These are phyloP conservation scores for Hypoxylon rickii DNA, from an alignment of 495 filamentous ascomycete genomes.

Conservation along the genomic window DNA sequence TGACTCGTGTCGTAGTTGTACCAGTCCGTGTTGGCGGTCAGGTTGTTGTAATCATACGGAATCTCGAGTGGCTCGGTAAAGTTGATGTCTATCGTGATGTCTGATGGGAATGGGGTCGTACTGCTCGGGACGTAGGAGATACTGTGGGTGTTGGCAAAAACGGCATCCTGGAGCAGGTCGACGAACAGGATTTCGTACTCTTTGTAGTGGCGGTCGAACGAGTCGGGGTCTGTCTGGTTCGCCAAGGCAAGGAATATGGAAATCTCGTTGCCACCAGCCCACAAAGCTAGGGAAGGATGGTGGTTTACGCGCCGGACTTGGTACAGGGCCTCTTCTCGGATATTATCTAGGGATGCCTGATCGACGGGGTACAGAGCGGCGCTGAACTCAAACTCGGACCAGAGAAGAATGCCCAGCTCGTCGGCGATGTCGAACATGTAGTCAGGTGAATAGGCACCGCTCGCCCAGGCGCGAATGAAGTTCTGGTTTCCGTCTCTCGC, in stretches of 20 bases:
- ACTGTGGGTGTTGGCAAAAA: slow-evolving; percentile 67
- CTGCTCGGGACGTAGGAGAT: slow-evolving; percentile 71
- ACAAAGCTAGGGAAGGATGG: slow-evolving; percentile 69
- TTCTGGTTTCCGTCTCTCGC: slow-evolving; percentile 66
- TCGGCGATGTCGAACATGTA: slow-evolving; percentile 73
- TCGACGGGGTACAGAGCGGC: slow-evolving; percentile 66
- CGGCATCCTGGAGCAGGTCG: slow-evolving; percentile 60
- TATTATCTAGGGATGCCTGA: slow-evolving; percentile 61
- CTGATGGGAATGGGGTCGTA: too few relatives aligned
- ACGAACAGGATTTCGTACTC: slow-evolving; percentile 70
- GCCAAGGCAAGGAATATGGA: too few relatives aligned
- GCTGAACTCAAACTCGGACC: slow-evolving; percentile 71
- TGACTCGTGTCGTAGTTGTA: slow-evolving; percentile 66
- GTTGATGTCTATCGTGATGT: slow-evolving; percentile 64
- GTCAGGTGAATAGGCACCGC: slow-evolving; percentile 66
- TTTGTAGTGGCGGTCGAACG: slow-evolving; percentile 51
- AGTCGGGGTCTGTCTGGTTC: too few relatives aligned
- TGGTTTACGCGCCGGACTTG: slow-evolving; percentile 68
- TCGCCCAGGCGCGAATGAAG: slow-evolving; percentile 72
- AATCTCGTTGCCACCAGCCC: slow-evolving; percentile 73
- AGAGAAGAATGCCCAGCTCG: slow-evolving; percentile 66
- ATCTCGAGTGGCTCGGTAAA: slow-evolving; percentile 62
- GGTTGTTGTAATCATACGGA: slow-evolving; percentile 64
- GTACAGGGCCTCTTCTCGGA: slow-evolving; percentile 61
- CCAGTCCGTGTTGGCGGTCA: slow-evolving; percentile 64